phyloP scores from a whole-genome alignment of 306 rosid genomes.

The Sophora flavescens region DNA sequence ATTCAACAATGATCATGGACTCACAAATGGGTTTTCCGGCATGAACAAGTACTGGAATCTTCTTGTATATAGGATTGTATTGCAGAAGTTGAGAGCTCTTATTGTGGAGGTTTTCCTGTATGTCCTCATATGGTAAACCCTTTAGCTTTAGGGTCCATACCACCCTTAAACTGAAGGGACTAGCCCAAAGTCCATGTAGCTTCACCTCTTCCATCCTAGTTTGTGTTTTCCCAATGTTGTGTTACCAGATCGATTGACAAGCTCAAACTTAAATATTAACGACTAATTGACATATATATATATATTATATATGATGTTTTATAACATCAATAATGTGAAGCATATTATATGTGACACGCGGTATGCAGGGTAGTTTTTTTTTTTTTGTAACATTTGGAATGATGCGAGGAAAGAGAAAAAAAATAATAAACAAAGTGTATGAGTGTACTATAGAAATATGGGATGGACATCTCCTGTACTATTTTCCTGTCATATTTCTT shows the following conservation, averaged over 20 bases:
- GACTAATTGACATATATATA: no score
- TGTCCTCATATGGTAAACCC: conserved; percentile 45
- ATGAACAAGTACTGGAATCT: conserved; percentile 58
- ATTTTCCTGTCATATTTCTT: no score
- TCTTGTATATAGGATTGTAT: conserved; percentile 49
- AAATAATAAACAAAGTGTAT: no score
- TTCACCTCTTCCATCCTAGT: conserved; percentile 53
- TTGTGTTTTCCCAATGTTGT: background rate
- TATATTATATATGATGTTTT: no score
- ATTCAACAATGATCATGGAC: conserved; percentile 54
- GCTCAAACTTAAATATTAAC: background rate
- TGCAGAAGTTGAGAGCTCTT: conserved; percentile 49
- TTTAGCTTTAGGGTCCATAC: conserved; percentile 56
- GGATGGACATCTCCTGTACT: no score
- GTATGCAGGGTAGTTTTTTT: no score
- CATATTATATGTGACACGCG: no score
- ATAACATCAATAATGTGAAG: no score
- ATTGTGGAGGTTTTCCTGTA: conserved; percentile 53
- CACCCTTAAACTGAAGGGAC: conserved; percentile 47
- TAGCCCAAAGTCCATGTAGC: conserved; percentile 48
- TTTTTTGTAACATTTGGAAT: no score
- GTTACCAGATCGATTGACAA: background rate
- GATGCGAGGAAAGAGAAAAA: no score
- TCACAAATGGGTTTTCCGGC: conserved; percentile 46
- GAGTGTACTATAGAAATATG: no score